Conservation (phyloP, 371 early-diverging fungal genomes). For the Apophysomyces trapeziformis region DNA sequence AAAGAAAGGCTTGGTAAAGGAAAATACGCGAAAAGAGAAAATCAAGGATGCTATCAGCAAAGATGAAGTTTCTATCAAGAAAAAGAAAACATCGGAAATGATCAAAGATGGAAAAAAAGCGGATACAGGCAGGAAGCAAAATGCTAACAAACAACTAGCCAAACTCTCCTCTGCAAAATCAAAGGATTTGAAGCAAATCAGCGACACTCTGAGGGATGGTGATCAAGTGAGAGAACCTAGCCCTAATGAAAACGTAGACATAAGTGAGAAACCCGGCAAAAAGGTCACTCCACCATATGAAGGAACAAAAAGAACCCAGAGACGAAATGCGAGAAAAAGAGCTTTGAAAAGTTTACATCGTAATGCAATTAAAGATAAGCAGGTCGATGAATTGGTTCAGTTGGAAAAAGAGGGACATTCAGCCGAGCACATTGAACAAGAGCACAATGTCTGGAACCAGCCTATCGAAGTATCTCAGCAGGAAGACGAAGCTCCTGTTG, state of each 20-base stretch:
- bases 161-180: too few species aligned
- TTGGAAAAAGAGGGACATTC: neutral
- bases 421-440: too few species aligned
- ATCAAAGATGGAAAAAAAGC: neutral
- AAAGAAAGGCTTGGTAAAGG: neutral
- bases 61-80: neutral
- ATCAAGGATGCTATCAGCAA: neutral
- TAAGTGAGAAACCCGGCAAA: neutral
- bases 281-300: neutral
- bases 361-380: neutral
- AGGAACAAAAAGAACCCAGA: neutral
- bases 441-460: neutral
- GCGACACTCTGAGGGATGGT: too few species aligned
- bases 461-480: neutral
- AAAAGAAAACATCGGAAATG: neutral
- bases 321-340: neutral
- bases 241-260: neutral
- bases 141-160: too few species aligned
- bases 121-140: neutral
- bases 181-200: too few species aligned
- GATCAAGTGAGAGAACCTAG: too few species aligned
- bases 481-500: neutral
- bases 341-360: neutral
- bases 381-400: neutral
- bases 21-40: neutral